A percentile compares a stretch with the other conserved stretches of the same genome.
phyloP scores from a whole-genome alignment of 2,329 filamentous ascomycete genomes.

The Claviceps sorghi region DNA sequence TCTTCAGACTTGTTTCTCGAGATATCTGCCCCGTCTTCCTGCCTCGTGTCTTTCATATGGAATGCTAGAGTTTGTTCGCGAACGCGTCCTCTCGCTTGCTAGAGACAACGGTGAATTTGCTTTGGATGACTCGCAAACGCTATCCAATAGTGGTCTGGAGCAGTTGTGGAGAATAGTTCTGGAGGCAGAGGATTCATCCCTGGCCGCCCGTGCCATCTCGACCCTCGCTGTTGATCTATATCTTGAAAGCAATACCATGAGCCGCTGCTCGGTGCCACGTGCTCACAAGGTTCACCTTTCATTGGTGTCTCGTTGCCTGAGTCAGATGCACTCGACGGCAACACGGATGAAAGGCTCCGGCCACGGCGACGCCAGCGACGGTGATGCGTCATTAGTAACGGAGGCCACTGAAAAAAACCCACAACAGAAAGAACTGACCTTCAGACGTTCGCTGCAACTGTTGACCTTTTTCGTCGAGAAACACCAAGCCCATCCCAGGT shows the following conservation, averaged over 20 bases:
- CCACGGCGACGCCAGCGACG: conserved; percentile 26
- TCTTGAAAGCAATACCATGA: conserved; percentile 41
- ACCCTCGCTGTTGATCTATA: conserved; percentile 60
- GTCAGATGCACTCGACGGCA: conserved; percentile 52
- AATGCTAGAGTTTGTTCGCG: conserved; percentile 47
- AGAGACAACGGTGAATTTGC: conserved; percentile 28
- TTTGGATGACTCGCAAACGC: conserved; percentile 35
- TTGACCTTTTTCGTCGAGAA: conserved; percentile 52
- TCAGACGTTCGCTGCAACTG: conserved; percentile 54
- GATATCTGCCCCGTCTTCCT: conserved; percentile 43
- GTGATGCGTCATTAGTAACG: conserved; percentile 39
- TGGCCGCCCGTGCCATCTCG: conserved; percentile 54
- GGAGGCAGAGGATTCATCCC: conserved; percentile 46
- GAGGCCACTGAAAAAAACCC: conserved; percentile 32
- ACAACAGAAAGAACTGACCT: conserved; percentile 39
- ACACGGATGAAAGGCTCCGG: conserved; percentile 31
- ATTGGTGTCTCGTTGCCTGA: conserved; percentile 59
- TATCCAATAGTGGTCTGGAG: conserved; percentile 44
- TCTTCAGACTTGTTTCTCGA: conserved; percentile 35
- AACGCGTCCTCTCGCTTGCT: conserved; percentile 32
- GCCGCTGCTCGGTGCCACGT: conserved; percentile 31
- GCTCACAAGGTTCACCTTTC: conserved; percentile 48
- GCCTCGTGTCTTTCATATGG: conserved; percentile 45
- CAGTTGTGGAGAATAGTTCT: conserved; percentile 76
- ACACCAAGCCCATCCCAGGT: conserved; percentile 46